phyloP scores from a whole-genome alignment of 306 rosid genomes.

The Rosa lucieae region DNA sequence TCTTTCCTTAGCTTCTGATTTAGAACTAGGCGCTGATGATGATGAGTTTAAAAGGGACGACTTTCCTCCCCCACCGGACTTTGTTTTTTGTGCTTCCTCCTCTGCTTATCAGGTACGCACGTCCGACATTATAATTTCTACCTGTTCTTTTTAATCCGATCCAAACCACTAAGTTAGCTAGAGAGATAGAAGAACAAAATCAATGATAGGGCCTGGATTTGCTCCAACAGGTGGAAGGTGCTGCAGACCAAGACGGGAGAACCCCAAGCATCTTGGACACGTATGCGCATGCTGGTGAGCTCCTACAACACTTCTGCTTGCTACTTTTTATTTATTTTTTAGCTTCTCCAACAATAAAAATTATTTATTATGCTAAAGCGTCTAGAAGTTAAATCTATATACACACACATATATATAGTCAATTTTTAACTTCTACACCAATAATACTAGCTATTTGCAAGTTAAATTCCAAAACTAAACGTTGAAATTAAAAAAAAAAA shows the following conservation, averaged over 20 bases:
- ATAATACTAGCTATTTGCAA: too few relatives aligned
- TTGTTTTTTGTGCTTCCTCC: slow-evolving; percentile 64
- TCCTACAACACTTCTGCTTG: not conserved
- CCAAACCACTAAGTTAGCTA: too few relatives aligned
- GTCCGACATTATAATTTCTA: not conserved
- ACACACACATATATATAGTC: too few relatives aligned
- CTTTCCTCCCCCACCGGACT: slow-evolving; percentile 42
- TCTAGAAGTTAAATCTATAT: too few relatives aligned
- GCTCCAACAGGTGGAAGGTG: slow-evolving; percentile 61
- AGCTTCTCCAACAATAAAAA: too few relatives aligned
- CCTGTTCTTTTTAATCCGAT: too few relatives aligned
- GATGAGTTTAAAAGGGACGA: slow-evolving; percentile 45
- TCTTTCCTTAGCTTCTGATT: not conserved
- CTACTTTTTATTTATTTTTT: not conserved
- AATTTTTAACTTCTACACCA: too few relatives aligned
- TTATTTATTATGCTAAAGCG: too few relatives aligned
- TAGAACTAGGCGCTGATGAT: not conserved
- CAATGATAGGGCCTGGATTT: not conserved
- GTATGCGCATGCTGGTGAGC: slow-evolving; percentile 46
- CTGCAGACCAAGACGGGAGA: slow-evolving; percentile 67
- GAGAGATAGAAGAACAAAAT: not conserved
- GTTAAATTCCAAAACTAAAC: too few relatives aligned
- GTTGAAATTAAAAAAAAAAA: too few relatives aligned
- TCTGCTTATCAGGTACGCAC: slow-evolving; percentile 62
- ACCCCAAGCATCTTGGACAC: slow-evolving; percentile 74